These are phyloP conservation scores for Pneumocystis murina DNA, from an alignment of 1,139 yeast genomes.

Conservation along the genomic window DNA sequence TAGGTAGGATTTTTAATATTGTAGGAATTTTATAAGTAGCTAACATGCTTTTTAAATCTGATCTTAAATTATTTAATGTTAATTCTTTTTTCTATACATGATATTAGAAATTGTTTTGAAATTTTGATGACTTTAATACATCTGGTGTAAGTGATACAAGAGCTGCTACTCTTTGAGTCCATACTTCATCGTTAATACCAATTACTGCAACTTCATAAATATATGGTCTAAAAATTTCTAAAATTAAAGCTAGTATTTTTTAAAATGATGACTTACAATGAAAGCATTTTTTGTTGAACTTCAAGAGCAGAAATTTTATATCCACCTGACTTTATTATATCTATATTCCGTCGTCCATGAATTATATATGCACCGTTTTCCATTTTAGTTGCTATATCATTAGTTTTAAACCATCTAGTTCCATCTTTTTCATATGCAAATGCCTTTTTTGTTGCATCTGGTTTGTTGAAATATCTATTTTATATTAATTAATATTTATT, in stretches of 20 bases:
- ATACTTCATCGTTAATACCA: constrained; percentile 23
- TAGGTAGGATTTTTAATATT: constrained; percentile 10
- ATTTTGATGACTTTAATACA: constrained; percentile 10
- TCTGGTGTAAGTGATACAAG: constrained; percentile 16
- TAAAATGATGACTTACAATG: background rate
- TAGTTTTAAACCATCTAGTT: constrained; percentile 24
- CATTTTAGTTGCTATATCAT: constrained; percentile 23
- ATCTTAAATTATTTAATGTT: constrained; percentile 18
- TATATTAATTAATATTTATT: constrained; percentile 20
- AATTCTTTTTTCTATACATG: constrained; percentile 6
- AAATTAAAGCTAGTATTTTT: background rate
- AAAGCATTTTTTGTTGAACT: background rate
- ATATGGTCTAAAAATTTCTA: background rate
- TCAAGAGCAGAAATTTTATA: constrained; percentile 9
- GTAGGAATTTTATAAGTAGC: constrained; percentile 24
- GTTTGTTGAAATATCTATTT: constrained; percentile 23
- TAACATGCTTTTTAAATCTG: constrained; percentile 18
- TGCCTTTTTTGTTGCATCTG: constrained; percentile 23
- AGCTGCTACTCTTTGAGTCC: constrained; percentile 28
- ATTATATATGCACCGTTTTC: constrained; percentile 20
- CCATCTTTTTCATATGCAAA: constrained; percentile 16
- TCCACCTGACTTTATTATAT: constrained; percentile 17
- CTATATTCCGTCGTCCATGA: constrained; percentile 27
- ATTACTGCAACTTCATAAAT: constrained; percentile 25
- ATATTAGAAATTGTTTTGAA: constrained; percentile 6